Conservation (phyloP, 768 basidiomycete genomes). For the Butyriboletus loyo region DNA sequence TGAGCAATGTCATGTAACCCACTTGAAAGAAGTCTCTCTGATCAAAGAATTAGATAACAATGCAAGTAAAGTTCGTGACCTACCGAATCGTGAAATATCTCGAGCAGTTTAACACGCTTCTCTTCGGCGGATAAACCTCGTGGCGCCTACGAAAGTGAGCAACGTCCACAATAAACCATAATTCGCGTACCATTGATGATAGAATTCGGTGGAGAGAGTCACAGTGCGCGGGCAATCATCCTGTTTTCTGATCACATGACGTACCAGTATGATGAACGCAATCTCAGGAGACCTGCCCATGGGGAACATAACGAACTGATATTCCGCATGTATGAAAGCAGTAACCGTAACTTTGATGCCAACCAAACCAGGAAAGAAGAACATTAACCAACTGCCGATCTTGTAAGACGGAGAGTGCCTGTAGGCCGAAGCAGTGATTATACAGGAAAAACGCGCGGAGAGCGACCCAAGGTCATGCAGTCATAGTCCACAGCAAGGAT, state of each 20-base stretch:
- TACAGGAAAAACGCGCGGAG: conserved; percentile 13
- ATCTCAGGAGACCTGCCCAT: not conserved
- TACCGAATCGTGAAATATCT: conserved; percentile 93
- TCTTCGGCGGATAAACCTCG: conserved; percentile 87
- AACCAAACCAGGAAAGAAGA: conserved; percentile 27
- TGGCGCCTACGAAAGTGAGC: conserved; percentile 50
- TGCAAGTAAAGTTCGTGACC: not conserved
- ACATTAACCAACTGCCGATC: conserved; percentile 6
- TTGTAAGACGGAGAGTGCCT: conserved; percentile 10
- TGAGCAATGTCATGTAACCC: not conserved
- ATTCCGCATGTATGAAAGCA: conserved; percentile 24
- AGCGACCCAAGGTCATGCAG: conserved; percentile 15
- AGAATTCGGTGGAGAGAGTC: not conserved
- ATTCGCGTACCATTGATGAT: conserved; percentile 20
- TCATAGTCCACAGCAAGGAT: conserved; percentile 30
- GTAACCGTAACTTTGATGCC: conserved; percentile 14
- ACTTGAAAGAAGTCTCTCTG: conserved; percentile 85
- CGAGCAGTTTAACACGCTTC: conserved; percentile 83
- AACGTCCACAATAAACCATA: not conserved
- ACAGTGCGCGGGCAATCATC: not conserved
- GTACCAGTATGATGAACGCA: not conserved
- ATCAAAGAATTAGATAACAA: conserved; percentile 1
- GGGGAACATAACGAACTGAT: conserved; percentile 16
- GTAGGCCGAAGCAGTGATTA: conserved; percentile 6
- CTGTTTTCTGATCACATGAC: conserved; percentile 25